Base-by-base conservation (phyloP, 1,284 basidiomycete species). In the Boletus semigastroideus region DNA sequence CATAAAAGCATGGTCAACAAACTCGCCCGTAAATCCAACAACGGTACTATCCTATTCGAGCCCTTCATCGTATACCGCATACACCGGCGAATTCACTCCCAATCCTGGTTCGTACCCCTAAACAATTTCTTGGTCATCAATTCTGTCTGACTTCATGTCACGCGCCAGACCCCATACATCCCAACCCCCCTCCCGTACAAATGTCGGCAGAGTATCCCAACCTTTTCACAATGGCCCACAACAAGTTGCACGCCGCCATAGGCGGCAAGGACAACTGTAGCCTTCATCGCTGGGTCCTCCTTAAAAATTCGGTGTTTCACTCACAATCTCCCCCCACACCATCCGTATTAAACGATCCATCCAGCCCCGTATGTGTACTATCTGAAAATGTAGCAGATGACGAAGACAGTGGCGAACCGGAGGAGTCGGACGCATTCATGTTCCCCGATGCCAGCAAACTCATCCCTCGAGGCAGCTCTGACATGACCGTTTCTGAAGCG, bases 41-140 rank as follows among this genome's bases (percentile, higher is more conserved):
- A 87, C 86, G 87, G 87, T 76, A 84, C 86, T 71, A 79, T 89
- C 58, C 81, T 90, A 67, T 90, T 90, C 71, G 87, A 89, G 76
- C 87, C 87, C 57, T 83, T 86, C 74, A 84, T 89, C 72, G 87
- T 90, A 70, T 82, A 89, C 74, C 87, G 87, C 71, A 90, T 90
- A 90, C 82, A 83, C 76, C 74, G 71, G 67, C 80, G 69, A 82
- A 69, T 48, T 57, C 52, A 43, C 43, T 40, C 54, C 20, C 39
- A 34, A 22, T 16, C 37, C 46, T 54, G 57, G 69, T 68, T 27
- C 14, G 68, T 71, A 25, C 10, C 27, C 5, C 16, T 16, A 5
- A n/a, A 3, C 5, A n/a, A 0, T 1, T 17, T 1, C 14, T 27
- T 17, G 11, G 37, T 3, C 20, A 8, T 2, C 9, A 14, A 9